These are phyloP conservation scores for Cryptococcus floricola DNA, from an alignment of 1,284 basidiomycete genomes.

Conservation along the genomic window DNA sequence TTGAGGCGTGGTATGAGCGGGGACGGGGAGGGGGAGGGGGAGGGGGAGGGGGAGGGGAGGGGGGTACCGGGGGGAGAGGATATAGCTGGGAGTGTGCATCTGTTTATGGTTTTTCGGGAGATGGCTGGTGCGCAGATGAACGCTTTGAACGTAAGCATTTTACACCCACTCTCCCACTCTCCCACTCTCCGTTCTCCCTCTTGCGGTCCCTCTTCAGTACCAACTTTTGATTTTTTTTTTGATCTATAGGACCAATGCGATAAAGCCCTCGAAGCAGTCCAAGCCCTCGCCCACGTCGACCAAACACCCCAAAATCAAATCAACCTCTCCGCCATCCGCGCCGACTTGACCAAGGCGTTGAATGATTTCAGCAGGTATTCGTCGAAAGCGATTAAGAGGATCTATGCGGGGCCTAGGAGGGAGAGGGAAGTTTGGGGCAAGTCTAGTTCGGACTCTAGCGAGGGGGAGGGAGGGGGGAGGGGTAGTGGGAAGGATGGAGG, in stretches of 20 bases:
- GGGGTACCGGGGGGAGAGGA: slow-evolving; percentile 48
- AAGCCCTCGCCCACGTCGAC: slow-evolving; percentile 20
- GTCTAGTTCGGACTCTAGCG: background rate
- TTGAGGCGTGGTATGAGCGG: background rate
- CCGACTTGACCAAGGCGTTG: slow-evolving; percentile 65
- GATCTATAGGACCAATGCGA: slow-evolving; percentile 31
- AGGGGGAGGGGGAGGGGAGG: background rate
- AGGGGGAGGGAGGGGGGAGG: background rate
- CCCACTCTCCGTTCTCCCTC: background rate
- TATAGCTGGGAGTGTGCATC: slow-evolving; percentile 63
- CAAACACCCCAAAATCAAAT: slow-evolving; percentile 1
- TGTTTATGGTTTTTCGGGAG: slow-evolving; percentile 79
- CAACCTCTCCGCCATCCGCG: slow-evolving; percentile 62
- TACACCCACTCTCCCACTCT: slow-evolving; percentile 6
- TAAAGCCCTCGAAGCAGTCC: slow-evolving; percentile 41
- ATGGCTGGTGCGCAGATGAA: slow-evolving; percentile 75
- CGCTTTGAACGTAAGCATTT: slow-evolving; percentile 62
- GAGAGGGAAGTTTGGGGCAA: slow-evolving; percentile 13
- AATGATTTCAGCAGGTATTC: slow-evolving; percentile 61
- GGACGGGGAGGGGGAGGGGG: no score
- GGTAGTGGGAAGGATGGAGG: background rate
- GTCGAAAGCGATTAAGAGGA: slow-evolving; percentile 70
- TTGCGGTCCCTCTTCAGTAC: no score
- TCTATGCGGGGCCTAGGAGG: slow-evolving; percentile 58
- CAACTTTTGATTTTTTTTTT: background rate